Base-by-base conservation (phyloP, 495 filamentous ascomycete genomes). In the Tuber borchii region DNA sequence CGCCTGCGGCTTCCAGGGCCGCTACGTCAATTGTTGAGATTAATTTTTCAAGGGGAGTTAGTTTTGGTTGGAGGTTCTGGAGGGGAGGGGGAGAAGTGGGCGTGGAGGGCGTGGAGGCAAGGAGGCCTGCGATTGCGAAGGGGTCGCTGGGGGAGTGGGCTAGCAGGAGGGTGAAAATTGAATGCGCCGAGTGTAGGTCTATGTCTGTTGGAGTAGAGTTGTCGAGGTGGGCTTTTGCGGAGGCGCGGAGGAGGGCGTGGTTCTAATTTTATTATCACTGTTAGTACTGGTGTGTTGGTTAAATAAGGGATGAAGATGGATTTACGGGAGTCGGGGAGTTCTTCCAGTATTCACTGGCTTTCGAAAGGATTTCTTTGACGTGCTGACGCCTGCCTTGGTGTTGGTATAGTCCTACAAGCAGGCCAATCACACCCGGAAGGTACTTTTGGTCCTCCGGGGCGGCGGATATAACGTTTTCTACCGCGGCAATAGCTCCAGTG, bases 361-460 rank as follows among this genome's bases (percentile, higher is more conserved):
- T 92, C 74, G 90, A 89, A 31, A 98, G 86, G 77, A 93, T 89
- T 1, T 85, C 84, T 73, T 90, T 91, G 77, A 92, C 89, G 56
- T 92, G 90, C 37, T 88, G 82, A 74, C 90, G 92, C n/a, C 94
- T 93, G 73, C 91, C 90, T 84, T 96, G 92, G 2, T 86, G 85
- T 75, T 89, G 88, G 84, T 97, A 97, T 1, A 99, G 86, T 4
- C 92, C 90, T 20, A 97, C 90, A 7, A 93, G 87, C 2, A 93
- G 86, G n/a, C 91, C 92, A 22, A 97, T 87, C 0, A 99, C 86
- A 40, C 96, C 96, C 0, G 96, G 95, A 45, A 93, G 90, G 83
- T 90, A 96, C 43, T 93, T 92, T 44, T 91, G 89, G 44, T 90
- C 87, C 71, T 89, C 86, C 76, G 93, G 89, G 42, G 87, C 83